A percentile compares a stretch with the other conserved stretches of the same genome.
Evolutionary conservation across 164 flowering plant species (phyloP).

Genomic region (Magnolia officinalis): DNA sequence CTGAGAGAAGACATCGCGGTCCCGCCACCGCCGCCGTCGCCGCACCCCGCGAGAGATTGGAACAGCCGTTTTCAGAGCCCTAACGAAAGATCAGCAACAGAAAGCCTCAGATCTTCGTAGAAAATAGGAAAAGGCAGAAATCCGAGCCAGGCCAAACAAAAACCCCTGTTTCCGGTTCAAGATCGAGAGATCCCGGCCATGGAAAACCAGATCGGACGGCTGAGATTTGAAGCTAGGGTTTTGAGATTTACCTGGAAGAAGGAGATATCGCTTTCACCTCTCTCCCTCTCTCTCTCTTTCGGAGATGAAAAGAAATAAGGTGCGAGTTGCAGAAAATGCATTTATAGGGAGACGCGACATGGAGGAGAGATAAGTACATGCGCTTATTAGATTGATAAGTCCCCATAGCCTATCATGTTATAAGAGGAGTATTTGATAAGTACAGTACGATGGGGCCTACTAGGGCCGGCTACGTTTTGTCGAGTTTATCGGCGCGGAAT

Average conservation of each 20-base stretch:
- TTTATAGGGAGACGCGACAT: background rate
- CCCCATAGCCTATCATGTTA: background rate
- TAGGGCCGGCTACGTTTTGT: conserved; percentile 42
- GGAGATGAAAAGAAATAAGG: background rate
- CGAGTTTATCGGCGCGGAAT: conserved; percentile 56
- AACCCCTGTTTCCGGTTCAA: background rate
- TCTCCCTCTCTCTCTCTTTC: background rate
- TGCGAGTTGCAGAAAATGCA: background rate
- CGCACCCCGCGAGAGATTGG: background rate
- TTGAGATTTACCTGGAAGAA: background rate
- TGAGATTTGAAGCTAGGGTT: background rate
- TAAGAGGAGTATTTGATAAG: conserved; percentile 7
- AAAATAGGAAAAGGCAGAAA: background rate
- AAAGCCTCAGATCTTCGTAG: background rate
- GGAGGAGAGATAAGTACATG: background rate
- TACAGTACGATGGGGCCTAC: conserved; percentile 9
- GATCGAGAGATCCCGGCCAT: background rate
- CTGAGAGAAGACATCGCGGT: conserved; percentile 30
- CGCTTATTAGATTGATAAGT: background rate
- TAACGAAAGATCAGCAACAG: background rate
- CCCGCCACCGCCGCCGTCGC: background rate
- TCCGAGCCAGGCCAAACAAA: background rate
- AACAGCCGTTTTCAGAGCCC: background rate
- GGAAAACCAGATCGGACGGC: background rate
- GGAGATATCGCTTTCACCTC: background rate